A percentile compares a stretch with the other conserved stretches of the same genome.
Evolutionary conservation across 768 basidiomycete species (phyloP).

Genomic region (Zangia roseola): DNA sequence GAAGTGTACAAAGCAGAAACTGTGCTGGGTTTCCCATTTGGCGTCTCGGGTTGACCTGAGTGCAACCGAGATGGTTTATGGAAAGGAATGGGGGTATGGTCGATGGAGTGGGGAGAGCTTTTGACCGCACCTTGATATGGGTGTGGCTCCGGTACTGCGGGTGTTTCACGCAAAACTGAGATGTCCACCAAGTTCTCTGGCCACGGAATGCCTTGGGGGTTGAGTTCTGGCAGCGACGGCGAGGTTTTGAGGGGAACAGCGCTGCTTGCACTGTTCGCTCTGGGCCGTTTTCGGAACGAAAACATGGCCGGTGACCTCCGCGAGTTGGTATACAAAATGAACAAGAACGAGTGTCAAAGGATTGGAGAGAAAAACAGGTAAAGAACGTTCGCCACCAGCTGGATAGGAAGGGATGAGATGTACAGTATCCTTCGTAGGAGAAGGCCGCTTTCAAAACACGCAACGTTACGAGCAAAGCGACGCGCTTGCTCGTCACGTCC

Average conservation of each 20-base stretch:
- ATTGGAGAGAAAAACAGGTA: slow-evolving; percentile 24
- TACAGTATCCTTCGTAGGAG: slow-evolving; percentile 16
- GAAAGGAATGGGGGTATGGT: slow-evolving; percentile 63
- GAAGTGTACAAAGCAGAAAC: slow-evolving; percentile 76
- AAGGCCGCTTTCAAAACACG: slow-evolving; percentile 17
- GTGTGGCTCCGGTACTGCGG: slow-evolving; percentile 30
- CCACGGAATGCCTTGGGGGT: slow-evolving; percentile 77
- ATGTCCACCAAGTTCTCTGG: slow-evolving; percentile 80
- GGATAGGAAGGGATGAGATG: slow-evolving; percentile 12
- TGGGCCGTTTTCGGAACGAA: slow-evolving; percentile 65
- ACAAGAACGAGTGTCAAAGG: slow-evolving; percentile 24
- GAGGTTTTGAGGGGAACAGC: slow-evolving; percentile 59
- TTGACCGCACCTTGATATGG: slow-evolving; percentile 66
- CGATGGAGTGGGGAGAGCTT: slow-evolving; percentile 58
- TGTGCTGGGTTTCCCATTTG: slow-evolving; percentile 37
- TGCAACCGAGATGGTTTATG: slow-evolving; percentile 73
- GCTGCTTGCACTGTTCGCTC: slow-evolving; percentile 43
- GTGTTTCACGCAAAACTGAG: slow-evolving; percentile 54
- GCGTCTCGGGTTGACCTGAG: slow-evolving; percentile 35
- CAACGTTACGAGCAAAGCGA: slow-evolving; percentile 6
- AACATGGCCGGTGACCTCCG: slow-evolving; percentile 53
- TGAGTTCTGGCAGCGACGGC: slow-evolving; percentile 78
- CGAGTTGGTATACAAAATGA: slow-evolving; percentile 22
- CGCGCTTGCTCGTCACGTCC: slow-evolving; percentile 1
- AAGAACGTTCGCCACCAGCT: slow-evolving; percentile 22